A percentile compares a stretch with the other conserved stretches of the same genome.
Evolutionary conservation across 1,284 basidiomycete species (phyloP).

Genomic region (Meripilus lineatus): DNA sequence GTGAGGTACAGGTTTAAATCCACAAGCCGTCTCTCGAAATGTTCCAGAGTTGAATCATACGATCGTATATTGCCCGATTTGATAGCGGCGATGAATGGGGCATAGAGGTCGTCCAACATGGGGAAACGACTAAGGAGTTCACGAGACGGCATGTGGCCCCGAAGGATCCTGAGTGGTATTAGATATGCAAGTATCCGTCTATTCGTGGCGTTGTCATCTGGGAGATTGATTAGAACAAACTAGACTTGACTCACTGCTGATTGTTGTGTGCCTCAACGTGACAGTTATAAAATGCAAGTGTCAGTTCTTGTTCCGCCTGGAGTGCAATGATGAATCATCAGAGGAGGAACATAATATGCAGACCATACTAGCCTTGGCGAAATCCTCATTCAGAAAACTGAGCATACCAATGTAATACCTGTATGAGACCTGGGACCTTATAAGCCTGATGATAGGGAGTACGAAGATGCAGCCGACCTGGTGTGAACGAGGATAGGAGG

Average conservation of each 20-base stretch:
- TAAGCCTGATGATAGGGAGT: neutral
- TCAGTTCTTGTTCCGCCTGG: slow-evolving; percentile 80
- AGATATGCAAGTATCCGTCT: slow-evolving; percentile 89
- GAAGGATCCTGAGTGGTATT: slow-evolving; percentile 83
- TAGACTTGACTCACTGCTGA: slow-evolving; percentile 59
- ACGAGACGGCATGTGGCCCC: slow-evolving; percentile 76
- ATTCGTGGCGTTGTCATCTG: slow-evolving; percentile 4
- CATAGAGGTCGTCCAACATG: slow-evolving; percentile 68
- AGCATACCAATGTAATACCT: slow-evolving; percentile 93
- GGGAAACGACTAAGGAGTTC: slow-evolving; percentile 70
- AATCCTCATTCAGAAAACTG: slow-evolving; percentile 90
- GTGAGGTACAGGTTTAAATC: slow-evolving; percentile 83
- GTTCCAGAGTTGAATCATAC: slow-evolving; percentile 78
- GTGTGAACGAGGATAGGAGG: slow-evolving; percentile 77
- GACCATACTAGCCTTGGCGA: slow-evolving; percentile 55
- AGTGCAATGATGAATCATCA: neutral
- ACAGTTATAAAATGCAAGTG: slow-evolving; percentile 79
- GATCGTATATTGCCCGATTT: slow-evolving; percentile 69
- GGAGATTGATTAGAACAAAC: neutral
- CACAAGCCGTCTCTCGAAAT: slow-evolving; percentile 65
- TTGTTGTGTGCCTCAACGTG: slow-evolving; percentile 64
- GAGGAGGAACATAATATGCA: slow-evolving; percentile 1
- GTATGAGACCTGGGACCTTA: slow-evolving; percentile 71
- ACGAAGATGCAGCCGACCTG: slow-evolving; percentile 51
- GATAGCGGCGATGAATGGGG: slow-evolving; percentile 79